Percentiles rank a stretch among this genome's conserved stretches.
These are phyloP conservation scores for Rutstroemia sydowiana DNA, from an alignment of 2,329 filamentous ascomycete genomes.

Conservation along the genomic window DNA sequence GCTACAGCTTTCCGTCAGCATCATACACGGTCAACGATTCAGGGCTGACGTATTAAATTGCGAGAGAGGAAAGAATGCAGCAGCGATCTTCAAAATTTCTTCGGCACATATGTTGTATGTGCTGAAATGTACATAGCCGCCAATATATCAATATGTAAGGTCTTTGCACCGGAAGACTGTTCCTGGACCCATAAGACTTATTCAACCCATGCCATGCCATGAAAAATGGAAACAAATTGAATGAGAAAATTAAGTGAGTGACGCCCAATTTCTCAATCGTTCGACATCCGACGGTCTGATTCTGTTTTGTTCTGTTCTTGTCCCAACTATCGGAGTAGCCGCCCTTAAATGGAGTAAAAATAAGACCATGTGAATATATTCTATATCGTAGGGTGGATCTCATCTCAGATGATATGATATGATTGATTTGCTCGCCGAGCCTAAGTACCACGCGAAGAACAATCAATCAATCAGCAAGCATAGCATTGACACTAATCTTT, in stretches of 20 bases:
- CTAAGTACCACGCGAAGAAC: constrained; percentile 9
- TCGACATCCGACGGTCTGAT: too few species aligned
- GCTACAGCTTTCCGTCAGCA: not conserved
- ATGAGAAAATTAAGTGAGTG: too few species aligned
- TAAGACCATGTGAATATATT: not conserved
- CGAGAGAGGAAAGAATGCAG: not conserved
- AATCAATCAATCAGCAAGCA: not conserved
- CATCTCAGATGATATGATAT: too few species aligned
- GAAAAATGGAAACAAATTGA: too few species aligned
- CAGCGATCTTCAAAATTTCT: not conserved
- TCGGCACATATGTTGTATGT: not conserved
- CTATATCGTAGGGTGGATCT: not conserved
- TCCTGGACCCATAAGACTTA: constrained; percentile 3
- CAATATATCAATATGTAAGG: not conserved
- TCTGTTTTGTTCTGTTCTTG: not conserved
- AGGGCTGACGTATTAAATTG: not conserved
- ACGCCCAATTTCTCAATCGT: too few species aligned
- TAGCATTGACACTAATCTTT: not conserved
- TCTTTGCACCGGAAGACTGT: constrained; percentile 7
- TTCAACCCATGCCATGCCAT: too few species aligned
- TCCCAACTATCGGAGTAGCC: not conserved
- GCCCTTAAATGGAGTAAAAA: not conserved
- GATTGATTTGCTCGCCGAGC: constrained; percentile 4
- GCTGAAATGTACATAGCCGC: constrained; percentile 5
- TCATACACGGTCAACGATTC: not conserved